Evolutionary conservation across 805 yeast species (phyloP).

Genomic region (Yamadazyma nakazawae): DNA sequence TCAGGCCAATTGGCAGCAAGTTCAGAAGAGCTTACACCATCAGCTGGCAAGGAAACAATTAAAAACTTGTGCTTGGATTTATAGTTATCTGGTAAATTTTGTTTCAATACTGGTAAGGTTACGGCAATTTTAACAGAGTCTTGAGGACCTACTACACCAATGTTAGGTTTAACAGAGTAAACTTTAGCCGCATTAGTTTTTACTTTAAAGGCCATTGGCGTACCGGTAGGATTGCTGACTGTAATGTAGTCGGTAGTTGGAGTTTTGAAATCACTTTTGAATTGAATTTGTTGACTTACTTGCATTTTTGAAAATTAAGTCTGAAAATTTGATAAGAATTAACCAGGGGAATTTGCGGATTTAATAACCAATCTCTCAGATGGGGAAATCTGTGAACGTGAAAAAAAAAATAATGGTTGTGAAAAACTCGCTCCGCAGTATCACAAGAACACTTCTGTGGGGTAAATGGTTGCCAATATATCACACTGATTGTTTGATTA

Average conservation of each 20-base stretch:
- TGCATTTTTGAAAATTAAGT: slow-evolving; percentile 8
- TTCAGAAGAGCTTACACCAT: slow-evolving; percentile 49
- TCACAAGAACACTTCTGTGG: background rate
- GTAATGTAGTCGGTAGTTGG: slow-evolving; percentile 62
- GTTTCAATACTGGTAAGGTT: slow-evolving; percentile 76
- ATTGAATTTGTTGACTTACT: slow-evolving; percentile 11
- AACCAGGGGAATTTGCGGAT: background rate
- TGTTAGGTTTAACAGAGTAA: slow-evolving; percentile 94
- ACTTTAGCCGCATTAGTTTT: slow-evolving; percentile 96
- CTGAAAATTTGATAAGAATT: background rate
- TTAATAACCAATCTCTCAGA: background rate
- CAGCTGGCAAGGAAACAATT: slow-evolving; percentile 79
- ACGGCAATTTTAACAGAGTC: slow-evolving; percentile 68
- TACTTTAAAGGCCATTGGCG: slow-evolving; percentile 83
- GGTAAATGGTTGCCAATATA: background rate
- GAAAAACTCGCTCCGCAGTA: background rate
- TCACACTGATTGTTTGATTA: background rate
- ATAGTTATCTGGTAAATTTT: slow-evolving; percentile 68
- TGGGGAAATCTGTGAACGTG: slow-evolving; percentile 1
- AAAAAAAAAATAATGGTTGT: background rate
- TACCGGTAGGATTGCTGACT: slow-evolving; percentile 51
- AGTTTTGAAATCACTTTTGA: slow-evolving; percentile 67
- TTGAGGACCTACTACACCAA: slow-evolving; percentile 75
- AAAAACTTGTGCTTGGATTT: slow-evolving; percentile 91
- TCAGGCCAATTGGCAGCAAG: slow-evolving; percentile 72